A percentile compares a stretch with the other conserved stretches of the same genome.
These are phyloP conservation scores for Hypoxylon sp. DNA, from an alignment of 2,329 filamentous ascomycete species.

Conservation along the genomic window DNA sequence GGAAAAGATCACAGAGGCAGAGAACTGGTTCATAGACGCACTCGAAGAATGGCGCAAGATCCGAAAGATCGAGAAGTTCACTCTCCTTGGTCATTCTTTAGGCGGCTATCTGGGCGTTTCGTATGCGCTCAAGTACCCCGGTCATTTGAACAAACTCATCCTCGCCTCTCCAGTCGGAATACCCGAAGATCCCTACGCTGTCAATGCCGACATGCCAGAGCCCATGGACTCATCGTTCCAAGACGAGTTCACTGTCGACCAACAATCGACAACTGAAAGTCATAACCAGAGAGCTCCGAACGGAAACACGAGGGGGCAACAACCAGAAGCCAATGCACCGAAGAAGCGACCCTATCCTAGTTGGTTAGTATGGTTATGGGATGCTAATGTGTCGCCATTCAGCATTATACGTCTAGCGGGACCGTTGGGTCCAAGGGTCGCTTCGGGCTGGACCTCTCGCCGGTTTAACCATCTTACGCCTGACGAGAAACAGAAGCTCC, in stretches of 20 bases:
- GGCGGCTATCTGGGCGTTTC: slow-evolving; percentile 96
- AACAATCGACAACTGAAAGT: slow-evolving; percentile 60
- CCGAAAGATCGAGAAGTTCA: slow-evolving; percentile 92
- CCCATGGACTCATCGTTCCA: slow-evolving; percentile 79
- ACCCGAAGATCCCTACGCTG: slow-evolving; percentile 92
- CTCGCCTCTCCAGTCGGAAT: slow-evolving; percentile 95
- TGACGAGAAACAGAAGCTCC: slow-evolving; percentile 85
- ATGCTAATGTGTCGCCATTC: slow-evolving; percentile 96
- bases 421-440: slow-evolving; percentile 89
- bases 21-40: slow-evolving; percentile 96
- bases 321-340: slow-evolving; percentile 54
- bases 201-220: slow-evolving; percentile 84
- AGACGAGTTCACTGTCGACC: slow-evolving; percentile 85
- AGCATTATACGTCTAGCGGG: slow-evolving; percentile 89
- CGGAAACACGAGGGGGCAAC: slow-evolving; percentile 54
- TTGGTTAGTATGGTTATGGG: slow-evolving; percentile 96
- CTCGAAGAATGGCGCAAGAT: slow-evolving; percentile 95
- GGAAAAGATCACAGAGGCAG: slow-evolving; percentile 87
- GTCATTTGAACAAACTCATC: slow-evolving; percentile 94
- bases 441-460: slow-evolving; percentile 94
- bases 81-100: slow-evolving; percentile 90
- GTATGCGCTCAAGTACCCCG: slow-evolving; percentile 96
- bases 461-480: slow-evolving; percentile 90
- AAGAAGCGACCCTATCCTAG: slow-evolving; percentile 75
- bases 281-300: slow-evolving; percentile 58